Evolutionary conservation across 2,329 filamentous ascomycete genomes (phyloP).

Genomic region (Ophiostoma triangulosporum): DNA sequence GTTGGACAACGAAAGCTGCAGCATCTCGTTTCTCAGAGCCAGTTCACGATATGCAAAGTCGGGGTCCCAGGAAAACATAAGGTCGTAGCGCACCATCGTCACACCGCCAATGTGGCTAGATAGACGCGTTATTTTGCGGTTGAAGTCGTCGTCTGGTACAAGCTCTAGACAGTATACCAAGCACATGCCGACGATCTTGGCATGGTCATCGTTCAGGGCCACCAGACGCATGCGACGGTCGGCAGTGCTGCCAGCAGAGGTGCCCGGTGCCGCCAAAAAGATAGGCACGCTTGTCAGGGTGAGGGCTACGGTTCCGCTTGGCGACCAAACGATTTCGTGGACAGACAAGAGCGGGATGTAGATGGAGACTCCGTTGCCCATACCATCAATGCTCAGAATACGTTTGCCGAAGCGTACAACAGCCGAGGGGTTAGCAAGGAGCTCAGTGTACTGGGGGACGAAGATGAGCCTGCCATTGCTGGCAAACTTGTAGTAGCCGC

Average conservation of each 20-base stretch:
- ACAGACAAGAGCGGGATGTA: slow-evolving; percentile 38
- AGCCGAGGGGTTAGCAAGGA: slow-evolving; percentile 18
- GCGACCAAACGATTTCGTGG: slow-evolving; percentile 28
- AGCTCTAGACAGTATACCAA: slow-evolving; percentile 30
- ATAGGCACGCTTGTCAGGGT: slow-evolving; percentile 36
- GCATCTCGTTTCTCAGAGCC: slow-evolving; percentile 16
- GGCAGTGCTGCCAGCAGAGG: not conserved
- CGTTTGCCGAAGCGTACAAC: slow-evolving; percentile 30
- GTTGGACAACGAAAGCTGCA: slow-evolving; percentile 18
- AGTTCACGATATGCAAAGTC: not conserved
- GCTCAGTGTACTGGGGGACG: slow-evolving; percentile 25
- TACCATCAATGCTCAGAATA: slow-evolving; percentile 25
- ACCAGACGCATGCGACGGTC: slow-evolving; percentile 16
- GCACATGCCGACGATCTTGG: slow-evolving; percentile 25
- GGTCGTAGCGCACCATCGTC: slow-evolving; percentile 15
- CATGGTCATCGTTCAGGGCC: slow-evolving; percentile 20
- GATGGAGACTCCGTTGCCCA: slow-evolving; percentile 22
- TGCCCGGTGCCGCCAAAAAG: slow-evolving; percentile 21
- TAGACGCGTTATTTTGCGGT: slow-evolving; percentile 18
- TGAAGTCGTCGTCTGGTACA: slow-evolving; percentile 17
- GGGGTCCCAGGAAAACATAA: not conserved
- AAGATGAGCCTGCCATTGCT: slow-evolving; percentile 25
- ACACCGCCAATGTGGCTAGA: slow-evolving; percentile 17
- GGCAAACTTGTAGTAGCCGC: slow-evolving; percentile 34
- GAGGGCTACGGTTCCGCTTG: slow-evolving; percentile 29